Base-by-base conservation (phyloP, 2,329 filamentous ascomycete genomes). In the Davidsoniella australis region DNA sequence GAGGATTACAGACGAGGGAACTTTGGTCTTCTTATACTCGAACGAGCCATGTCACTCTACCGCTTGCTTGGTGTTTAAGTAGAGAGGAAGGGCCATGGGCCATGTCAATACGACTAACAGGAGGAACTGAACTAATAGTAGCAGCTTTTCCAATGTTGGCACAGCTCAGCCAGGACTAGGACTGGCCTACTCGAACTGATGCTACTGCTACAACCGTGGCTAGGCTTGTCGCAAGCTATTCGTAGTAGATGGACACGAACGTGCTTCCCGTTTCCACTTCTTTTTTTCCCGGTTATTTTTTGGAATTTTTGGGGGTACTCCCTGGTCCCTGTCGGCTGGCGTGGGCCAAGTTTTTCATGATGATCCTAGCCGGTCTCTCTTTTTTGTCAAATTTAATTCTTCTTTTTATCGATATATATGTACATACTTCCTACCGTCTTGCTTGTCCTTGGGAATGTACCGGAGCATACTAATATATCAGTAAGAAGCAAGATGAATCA, bases 11-110 rank as follows among this genome's bases (percentile, higher is more conserved):
- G 18, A 18, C 23, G 44, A 33, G 44, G 44, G 44, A 17, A 39
- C 44, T 39, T 46, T 46, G 24, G 44, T 17, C 44, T 46, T 46
- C 44, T 46, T 46, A 46, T 46, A 46, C 33, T 9, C 33, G 16
- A 6, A 16, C 36, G 18, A 37, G 36, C 44, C 33, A 46, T 46
- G 44, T 39, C 23, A 46, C 44, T 23, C 29, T 39, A 38, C 33
- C 10, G 36, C 33, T 33, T 33, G 36, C 33, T 33, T 33, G 29
- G 29, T 33, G 29, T 33, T 23, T 23, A 2, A 23, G 5, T 23
- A 23, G 20, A 23, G 20, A 23, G 20, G 5, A 23, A 23, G 20
- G 20, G 20, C 20, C 20, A 5, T 23, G 20, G 20, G 5, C 20
- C 29, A 33, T 9, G 29, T 12, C 12, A 5, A 33, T 9, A 33